These are phyloP conservation scores for Rubia yunnanensis DNA, from an alignment of 257 asterid species.

Conservation along the genomic window DNA sequence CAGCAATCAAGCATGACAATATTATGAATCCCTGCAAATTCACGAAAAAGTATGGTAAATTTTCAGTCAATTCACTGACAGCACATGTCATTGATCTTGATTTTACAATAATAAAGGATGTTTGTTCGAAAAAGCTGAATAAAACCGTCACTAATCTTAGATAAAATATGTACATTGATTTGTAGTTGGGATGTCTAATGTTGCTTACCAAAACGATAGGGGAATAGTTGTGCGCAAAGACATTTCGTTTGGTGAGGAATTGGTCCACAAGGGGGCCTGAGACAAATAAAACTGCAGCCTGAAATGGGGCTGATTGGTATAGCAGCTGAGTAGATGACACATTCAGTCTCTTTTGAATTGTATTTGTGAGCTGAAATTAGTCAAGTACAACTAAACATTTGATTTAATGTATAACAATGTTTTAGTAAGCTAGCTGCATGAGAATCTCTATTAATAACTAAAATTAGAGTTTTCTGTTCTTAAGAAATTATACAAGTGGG, in stretches of 20 bases:
- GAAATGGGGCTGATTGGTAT: slow-evolving; percentile 91
- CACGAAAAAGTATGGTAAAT: neutral
- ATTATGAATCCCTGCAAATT: slow-evolving; percentile 58
- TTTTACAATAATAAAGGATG: neutral
- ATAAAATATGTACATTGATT: too few relatives aligned
- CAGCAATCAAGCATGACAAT: slow-evolving; percentile 82
- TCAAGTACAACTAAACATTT: neutral
- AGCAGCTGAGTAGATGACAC: slow-evolving; percentile 76
- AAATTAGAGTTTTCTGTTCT: too few relatives aligned
- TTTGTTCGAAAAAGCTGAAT: too few relatives aligned
- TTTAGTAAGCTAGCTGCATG: too few relatives aligned
- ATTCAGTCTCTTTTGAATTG: slow-evolving; percentile 76
- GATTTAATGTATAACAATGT: too few relatives aligned
- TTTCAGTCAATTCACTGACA: too few relatives aligned
- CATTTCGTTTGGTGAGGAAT: slow-evolving; percentile 59
- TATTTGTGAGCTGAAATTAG: slow-evolving; percentile 66
- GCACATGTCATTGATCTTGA: too few relatives aligned
- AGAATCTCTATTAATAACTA: too few relatives aligned
- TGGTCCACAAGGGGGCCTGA: slow-evolving; percentile 72
- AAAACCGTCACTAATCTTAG: too few relatives aligned
- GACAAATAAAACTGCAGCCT: slow-evolving; percentile 66
- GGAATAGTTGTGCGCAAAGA: slow-evolving; percentile 62
- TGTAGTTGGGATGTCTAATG: neutral
- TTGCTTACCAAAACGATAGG: slow-evolving; percentile 52
- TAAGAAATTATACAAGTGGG: too few relatives aligned